Base-by-base conservation (phyloP, 768 basidiomycete species). In the Tephrocybe sp. region DNA sequence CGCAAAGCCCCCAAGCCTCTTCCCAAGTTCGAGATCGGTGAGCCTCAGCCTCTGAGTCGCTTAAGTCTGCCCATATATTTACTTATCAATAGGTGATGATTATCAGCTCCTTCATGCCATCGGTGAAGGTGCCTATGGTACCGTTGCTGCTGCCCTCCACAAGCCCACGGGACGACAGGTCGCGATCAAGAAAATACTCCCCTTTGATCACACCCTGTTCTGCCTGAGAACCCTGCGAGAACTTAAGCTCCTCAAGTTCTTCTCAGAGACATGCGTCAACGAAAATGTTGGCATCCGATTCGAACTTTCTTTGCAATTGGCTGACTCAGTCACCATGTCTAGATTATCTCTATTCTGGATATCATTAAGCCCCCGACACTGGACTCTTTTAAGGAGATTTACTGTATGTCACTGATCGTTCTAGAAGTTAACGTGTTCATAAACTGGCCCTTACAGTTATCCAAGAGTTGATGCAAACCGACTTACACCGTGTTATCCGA, bases 131-230 rank as follows among this genome's bases (percentile, higher is more conserved):
- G 90, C 92, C 39, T 93, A 94, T 63, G 94, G 93, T 25, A 91
- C 88, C 18, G 93, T 97, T 42, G 89, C 82, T 48, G 89, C 93
- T 47, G 95, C 94, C 27, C 71, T 88, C 30, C 93, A 97, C 70
- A 81, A 82, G 58, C 87, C 89, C 5, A 82, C 85, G 7, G 83
- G 86, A 26, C 83, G 84, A 52, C 83, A 91, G 65, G 92, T 98
- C 13, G 95, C 94, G 35, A 95, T 96, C 72, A 98, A 96, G 80
- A 93, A 92, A 71, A 87, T 97, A 60, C 83, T 89, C 34, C 94
- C 93, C 8, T 96, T 97, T 67, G 94, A 96, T 61, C 94, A 96
- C 64, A 87, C 90, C 26, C 77, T 96, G 67, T 96, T 94, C 73
- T 92, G 89, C 60, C 72, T 96, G 63, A 79, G 88, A 51, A 98